phyloP scores from a whole-genome alignment of 257 asterid genomes.

The Jacaranda copaia region DNA sequence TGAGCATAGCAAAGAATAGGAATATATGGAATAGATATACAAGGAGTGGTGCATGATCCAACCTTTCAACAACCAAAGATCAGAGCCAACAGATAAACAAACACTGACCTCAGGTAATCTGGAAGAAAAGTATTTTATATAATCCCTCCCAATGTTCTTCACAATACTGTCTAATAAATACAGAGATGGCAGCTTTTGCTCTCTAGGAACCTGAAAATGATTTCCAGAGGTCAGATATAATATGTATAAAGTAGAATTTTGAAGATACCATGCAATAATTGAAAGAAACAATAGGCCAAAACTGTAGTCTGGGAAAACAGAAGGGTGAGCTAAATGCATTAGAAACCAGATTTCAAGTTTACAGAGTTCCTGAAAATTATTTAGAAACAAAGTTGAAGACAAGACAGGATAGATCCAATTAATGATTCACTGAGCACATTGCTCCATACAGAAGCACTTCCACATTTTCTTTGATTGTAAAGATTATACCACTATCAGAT shows the following conservation, averaged over 20 bases:
- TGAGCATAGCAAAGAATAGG: not conserved
- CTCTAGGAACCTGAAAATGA: slow-evolving; percentile 64
- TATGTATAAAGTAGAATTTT: not conserved
- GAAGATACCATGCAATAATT: not conserved
- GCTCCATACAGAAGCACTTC: slow-evolving; percentile 7
- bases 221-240: slow-evolving; percentile 34
- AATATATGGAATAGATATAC: not conserved
- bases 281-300: not conserved
- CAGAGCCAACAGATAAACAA: slow-evolving; percentile 7
- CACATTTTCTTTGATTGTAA: not conserved
- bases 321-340: not conserved
- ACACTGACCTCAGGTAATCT: slow-evolving; percentile 72
- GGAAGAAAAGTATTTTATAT: slow-evolving; percentile 63
- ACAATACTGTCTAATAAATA: slow-evolving; percentile 75
- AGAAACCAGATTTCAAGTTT: slow-evolving; percentile 11
- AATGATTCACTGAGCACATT: not conserved
- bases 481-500: slow-evolving; percentile 17
- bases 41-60: not conserved
- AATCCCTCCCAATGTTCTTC: slow-evolving; percentile 77
- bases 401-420: not conserved
- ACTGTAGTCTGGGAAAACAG: not conserved
- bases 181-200: slow-evolving; percentile 75
- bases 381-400: not conserved
- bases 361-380: not conserved
- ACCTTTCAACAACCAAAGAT: not conserved